These are phyloP conservation scores for Populus nigra DNA, from an alignment of 345 rosid species.

Conservation along the genomic window DNA sequence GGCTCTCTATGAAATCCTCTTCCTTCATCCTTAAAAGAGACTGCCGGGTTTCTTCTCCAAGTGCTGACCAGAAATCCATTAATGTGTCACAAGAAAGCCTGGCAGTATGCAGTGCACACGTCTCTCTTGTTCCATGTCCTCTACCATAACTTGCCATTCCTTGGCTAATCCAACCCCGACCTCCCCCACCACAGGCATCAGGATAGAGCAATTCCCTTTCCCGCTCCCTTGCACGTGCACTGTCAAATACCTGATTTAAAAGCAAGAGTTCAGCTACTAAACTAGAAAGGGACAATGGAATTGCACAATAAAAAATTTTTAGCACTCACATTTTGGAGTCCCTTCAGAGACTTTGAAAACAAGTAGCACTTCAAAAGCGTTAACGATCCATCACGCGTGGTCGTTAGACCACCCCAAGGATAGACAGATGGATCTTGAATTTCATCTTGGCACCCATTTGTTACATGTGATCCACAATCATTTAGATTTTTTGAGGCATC, in stretches of 20 bases:
- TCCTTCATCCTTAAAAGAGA: constrained; percentile 96
- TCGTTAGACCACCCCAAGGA: constrained; percentile 93
- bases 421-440: constrained; percentile 75
- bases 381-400: constrained; percentile 73
- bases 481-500: constrained; percentile 39
- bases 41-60: constrained; percentile 76
- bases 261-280: constrained; percentile 38
- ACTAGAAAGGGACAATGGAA: constrained; percentile 3
- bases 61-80: constrained; percentile 92
- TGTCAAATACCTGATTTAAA: constrained; percentile 75
- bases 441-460: constrained; percentile 50
- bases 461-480: constrained; percentile 33
- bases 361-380: constrained; percentile 79
- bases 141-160: constrained; percentile 76
- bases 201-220: constrained; percentile 95
- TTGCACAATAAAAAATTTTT: neutral
- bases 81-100: constrained; percentile 87
- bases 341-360: constrained; percentile 63
- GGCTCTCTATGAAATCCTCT: constrained; percentile 95
- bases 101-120: constrained; percentile 90
- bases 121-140: constrained; percentile 88
- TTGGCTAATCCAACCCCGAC: constrained; percentile 97
- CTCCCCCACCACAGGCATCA: constrained; percentile 98
- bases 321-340: constrained; percentile 69
- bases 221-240: constrained; percentile 86